Evolutionary conservation across 306 rosid species (phyloP), one percentile per base, ranked within the genome.

Genomic region (Cucumis hystrix): DNA sequence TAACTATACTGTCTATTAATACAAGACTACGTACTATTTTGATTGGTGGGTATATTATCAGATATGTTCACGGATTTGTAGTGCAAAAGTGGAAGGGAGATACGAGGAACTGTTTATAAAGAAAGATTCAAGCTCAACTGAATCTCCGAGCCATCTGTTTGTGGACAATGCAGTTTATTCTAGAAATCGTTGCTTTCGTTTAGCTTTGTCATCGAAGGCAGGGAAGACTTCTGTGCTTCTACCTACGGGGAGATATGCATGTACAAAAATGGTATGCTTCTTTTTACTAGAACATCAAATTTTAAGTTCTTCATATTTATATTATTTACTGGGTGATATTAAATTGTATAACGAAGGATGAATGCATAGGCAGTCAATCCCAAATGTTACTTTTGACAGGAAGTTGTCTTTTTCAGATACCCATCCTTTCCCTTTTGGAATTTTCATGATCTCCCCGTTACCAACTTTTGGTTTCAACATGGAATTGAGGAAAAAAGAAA

Each of bases 91-190:
- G 57, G 88, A 86, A 80, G 80, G 43, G 83, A 82, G 77, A 72
- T 87, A 79, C 33, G 88, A 87, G 70, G 87, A 84, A 13, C 70
- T 94, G 64, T 90, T 87, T 87, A 69, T 94, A 2, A 86, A 71
- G 85, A 94, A 91, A 80, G 98, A 90, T 79, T 88, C 91, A 74
- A 80, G 80, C 76, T 82, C 88, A 75, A 63, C 67, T 25, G 90
- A 84, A 78, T 75, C 87, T 64, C 65, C 81, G 18, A 52, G 85
- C 77, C 92, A 91, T 55, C 89, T 91, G 81, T 94, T 94, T 83
- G 97, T 94, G 83, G 97, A 94, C 81, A 87, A 88, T 74, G 97
- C 97, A 63, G 97, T 94, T 30, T 94, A 94, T 87, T 49, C 97
- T 57, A 87, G 98, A 84, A 94, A 94, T 83, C 98, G 97, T 77